Percentiles rank a stretch among this genome's conserved stretches.
Conservation (phyloP, 176 grass and related monocot genomes). For the Urochloa ruziziensis region DNA sequence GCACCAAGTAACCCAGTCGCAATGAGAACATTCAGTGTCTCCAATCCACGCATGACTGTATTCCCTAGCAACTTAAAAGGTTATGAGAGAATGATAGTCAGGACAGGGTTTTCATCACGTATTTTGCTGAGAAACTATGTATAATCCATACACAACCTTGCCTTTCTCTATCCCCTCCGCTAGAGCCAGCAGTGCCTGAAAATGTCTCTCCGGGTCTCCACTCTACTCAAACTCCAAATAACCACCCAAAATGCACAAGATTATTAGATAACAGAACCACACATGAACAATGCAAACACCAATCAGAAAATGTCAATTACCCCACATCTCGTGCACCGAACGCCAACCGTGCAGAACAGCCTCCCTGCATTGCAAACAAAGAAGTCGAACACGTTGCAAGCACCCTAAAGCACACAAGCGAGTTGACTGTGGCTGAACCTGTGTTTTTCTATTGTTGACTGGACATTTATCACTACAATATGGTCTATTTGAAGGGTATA, state of each 20-base stretch:
- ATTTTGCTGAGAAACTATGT: not conserved
- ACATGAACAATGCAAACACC: not conserved
- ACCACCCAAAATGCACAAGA: constrained; percentile 6
- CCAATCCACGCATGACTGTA: not conserved
- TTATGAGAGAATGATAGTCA: not conserved
- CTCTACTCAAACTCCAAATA: constrained; percentile 97
- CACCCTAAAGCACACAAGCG: not conserved
- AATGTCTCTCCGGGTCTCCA: constrained; percentile 81
- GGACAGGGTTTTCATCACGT: not conserved
- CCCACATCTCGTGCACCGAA: constrained; percentile 93
- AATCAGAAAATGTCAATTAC: constrained; percentile 28
- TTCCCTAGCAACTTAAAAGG: not conserved
- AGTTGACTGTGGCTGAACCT: too few relatives aligned
- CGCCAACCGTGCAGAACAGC: constrained; percentile 88
- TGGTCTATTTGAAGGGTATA: too few relatives aligned
- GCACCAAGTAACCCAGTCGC: too few relatives aligned
- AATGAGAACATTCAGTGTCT: not conserved
- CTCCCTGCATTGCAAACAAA: constrained; percentile 48
- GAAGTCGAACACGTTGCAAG: constrained; percentile 43
- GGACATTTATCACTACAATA: too few relatives aligned
- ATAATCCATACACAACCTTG: constrained; percentile 49
- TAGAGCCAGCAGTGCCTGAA: constrained; percentile 69
- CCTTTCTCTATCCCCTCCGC: constrained; percentile 81
- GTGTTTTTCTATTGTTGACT: too few relatives aligned
- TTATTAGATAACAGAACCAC: constrained; percentile 11